phyloP scores from a whole-genome alignment of 108 stramenopile genomes.

The Ochromonas danica region DNA sequence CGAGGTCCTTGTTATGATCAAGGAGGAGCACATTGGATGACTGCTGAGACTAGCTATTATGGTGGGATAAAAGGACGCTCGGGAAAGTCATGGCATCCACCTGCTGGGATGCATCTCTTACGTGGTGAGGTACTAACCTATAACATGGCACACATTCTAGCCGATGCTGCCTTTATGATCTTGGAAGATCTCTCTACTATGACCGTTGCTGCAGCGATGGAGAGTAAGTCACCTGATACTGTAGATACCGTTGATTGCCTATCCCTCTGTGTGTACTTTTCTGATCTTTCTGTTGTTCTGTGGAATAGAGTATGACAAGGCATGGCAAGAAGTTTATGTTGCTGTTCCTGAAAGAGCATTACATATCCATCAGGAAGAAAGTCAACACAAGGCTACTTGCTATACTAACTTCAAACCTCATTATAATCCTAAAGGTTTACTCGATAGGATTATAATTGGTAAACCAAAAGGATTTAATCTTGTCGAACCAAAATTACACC shows the following conservation, averaged over 20 bases:
- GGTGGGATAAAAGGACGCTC: not conserved
- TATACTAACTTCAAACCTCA: slow-evolving; percentile 14
- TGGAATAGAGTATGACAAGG: not conserved
- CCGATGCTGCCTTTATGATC: not conserved
- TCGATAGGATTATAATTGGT: not conserved
- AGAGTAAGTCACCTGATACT: not conserved
- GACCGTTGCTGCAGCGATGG: not conserved
- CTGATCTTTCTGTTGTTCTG: not conserved
- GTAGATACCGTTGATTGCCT: not conserved
- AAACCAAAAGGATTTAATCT: not conserved
- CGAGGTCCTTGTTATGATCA: not conserved
- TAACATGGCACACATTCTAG: not conserved
- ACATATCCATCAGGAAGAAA: not conserved
- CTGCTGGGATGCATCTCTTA: slow-evolving; percentile 8
- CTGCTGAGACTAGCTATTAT: not conserved
- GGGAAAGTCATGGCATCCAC: slow-evolving; percentile 7
- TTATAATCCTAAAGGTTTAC: not conserved
- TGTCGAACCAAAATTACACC: not conserved
- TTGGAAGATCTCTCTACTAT: not conserved
- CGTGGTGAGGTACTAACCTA: not conserved
- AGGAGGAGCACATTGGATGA: slow-evolving; percentile 23
- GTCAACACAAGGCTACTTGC: not conserved
- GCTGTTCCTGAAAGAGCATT: slow-evolving; percentile 2
- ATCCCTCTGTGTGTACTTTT: not conserved
- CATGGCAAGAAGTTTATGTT: not conserved